These are phyloP conservation scores for Gossypium schwendimanii DNA, from an alignment of 441 rosid genomes.

Conservation along the genomic window DNA sequence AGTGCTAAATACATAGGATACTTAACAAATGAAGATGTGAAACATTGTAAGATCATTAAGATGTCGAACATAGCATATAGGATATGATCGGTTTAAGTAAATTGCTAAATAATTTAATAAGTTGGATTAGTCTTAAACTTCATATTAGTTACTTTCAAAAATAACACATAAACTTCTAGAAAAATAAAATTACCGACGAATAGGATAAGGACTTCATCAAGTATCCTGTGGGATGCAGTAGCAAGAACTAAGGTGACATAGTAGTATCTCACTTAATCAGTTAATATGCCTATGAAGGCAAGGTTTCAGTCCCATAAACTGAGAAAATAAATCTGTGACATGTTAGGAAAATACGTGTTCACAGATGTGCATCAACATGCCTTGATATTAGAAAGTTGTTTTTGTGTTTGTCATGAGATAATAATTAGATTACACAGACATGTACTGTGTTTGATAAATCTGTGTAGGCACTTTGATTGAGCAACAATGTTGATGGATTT, in stretches of 20 bases:
- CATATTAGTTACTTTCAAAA: background rate
- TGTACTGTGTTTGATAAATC: background rate
- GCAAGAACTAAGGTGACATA: background rate
- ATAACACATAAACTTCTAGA: background rate
- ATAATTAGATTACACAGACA: background rate
- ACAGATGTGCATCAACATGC: background rate
- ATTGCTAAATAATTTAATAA: background rate
- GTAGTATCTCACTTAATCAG: background rate
- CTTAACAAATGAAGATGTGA: background rate
- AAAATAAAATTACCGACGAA: background rate
- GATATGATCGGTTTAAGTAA: background rate
- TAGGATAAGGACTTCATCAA: background rate
- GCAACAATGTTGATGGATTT: background rate
- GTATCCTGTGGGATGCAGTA: background rate
- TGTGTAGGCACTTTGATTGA: background rate
- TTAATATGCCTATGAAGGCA: background rate
- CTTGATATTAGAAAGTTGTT: background rate
- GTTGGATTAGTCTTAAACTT: background rate
- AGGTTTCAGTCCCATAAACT: background rate
- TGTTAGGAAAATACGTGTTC: background rate
- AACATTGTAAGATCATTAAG: background rate
- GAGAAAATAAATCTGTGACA: background rate
- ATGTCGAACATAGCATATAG: background rate
- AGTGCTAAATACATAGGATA: background rate
- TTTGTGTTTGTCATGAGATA: background rate